Evolutionary conservation across 2,329 filamentous ascomycete species (phyloP), one percentile per base, ranked within the genome.

Genomic region (Penicillium italicum): DNA sequence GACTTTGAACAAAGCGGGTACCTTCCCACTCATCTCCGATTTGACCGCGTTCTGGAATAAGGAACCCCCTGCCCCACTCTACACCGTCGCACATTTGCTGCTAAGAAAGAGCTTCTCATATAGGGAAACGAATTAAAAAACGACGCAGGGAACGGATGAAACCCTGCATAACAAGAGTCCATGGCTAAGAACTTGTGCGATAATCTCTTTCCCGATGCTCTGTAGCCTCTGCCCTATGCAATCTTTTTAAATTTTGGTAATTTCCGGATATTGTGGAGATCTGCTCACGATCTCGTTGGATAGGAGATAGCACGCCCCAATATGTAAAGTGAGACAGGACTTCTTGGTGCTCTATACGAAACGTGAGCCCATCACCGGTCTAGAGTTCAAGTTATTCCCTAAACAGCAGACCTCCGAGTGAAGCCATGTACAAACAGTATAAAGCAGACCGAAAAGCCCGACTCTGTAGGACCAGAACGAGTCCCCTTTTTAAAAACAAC

Each of bases 301-400:
- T 26, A 30, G 12, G 50, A 5, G 38, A 20, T 42, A 36, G 16
- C 31, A 37, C 30, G 18, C 46, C 33, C 37, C 24, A 41, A 48
- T 18, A 36, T 33, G 47, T 45, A 42, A 57, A 46, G 28, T 57
- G 63, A 62, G 60, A 63, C 61, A 60, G 57, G 59, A 47, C 34
- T 45, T 16, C 56, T 59, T 50, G 46, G 55, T 62, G 45, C 47
- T 62, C 52, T 62, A 61, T 54, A 50, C 49, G 60, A 57, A 62
- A 62, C 52, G 57, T n/a, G 34, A 42, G 38, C 18, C 53, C 42
- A 47, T 31, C 36, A 7, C 14, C 30, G 4, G 16, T 34, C 26
- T 11, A 36, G 34, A 36, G 34, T 37, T 10, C 28, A 36, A 8
- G 26, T 36, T 11, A 18, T 26, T 38, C n/a, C 10, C 9, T n/a